Evolutionary conservation across 2,329 filamentous ascomycete species (phyloP), one percentile per base, ranked within the genome.

Genomic region (Aspergillus glaucus): DNA sequence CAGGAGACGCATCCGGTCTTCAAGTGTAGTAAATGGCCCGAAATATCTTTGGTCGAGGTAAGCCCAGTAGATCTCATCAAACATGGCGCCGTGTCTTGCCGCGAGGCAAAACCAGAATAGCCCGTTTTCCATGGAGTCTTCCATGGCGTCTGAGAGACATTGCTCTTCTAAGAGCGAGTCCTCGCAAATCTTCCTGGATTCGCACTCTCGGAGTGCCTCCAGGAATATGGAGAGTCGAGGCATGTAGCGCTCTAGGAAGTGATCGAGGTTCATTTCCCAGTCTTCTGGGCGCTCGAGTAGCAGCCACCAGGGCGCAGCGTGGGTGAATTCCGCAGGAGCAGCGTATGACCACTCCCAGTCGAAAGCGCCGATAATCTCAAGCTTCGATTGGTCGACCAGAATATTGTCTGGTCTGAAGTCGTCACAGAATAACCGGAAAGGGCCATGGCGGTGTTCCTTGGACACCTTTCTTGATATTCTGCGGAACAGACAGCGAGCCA

Each of bases 21-120:
- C 53, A 28, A 59, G 50, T 7, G 55, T 55, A 15, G 54, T 57
- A 39, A 61, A 61, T n/a, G 47, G 45, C 26, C 61, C 61, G 49
- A 56, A 60, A 45, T 59, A 58, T 44, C 43, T 55, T 43, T 39
- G 45, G 53, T 66, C 57, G 43, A 66, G 57, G 22, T 60, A 60
- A 24, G 49, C 45, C 60, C 59, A 65, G 46, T 63, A 65, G 40
- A 63, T 60, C 30, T 61, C 58, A 55, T 65, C 62, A 50, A 64
- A 63, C 49, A 58, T 51, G 47, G 55, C 58, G 47, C 54, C 56
- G 32, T 60, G 54, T 15, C 57, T 53, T 43, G 51, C 53, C 46
- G 62, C 59, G 51, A 62, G 54, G 36, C 53, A 60, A 44, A 62
- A 48, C 61, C 60, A 66, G 48, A 65, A 63, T 12, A 55, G 36